These are phyloP conservation scores for Antrodiella citrinella DNA, from an alignment of 768 basidiomycete genomes.

Conservation along the genomic window DNA sequence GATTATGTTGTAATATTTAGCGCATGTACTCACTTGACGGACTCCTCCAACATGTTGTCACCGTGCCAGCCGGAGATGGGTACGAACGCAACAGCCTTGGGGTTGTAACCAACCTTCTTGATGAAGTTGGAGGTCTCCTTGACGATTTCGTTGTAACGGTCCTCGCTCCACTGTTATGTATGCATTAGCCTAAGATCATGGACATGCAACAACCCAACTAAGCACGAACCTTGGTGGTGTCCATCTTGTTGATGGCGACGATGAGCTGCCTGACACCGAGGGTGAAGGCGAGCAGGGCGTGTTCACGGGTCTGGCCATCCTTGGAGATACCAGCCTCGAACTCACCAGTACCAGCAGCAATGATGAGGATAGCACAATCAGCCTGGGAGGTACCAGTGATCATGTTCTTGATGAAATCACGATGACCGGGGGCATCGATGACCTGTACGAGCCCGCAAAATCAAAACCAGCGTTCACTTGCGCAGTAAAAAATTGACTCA, in stretches of 20 bases:
- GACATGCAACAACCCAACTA: slow-evolving; percentile 10
- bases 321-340: slow-evolving; percentile 99
- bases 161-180: slow-evolving; percentile 82
- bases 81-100: slow-evolving; percentile 95
- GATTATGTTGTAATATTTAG: too few species aligned
- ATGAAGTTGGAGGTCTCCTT: slow-evolving; percentile 98
- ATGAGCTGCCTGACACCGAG: slow-evolving; percentile 99
- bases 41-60: slow-evolving; percentile 99
- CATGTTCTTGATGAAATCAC: slow-evolving; percentile 99
- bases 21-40: slow-evolving; percentile 60
- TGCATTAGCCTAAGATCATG: not conserved
- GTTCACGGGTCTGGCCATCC: slow-evolving; percentile 99
- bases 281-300: slow-evolving; percentile 99
- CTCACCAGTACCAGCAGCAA: slow-evolving; percentile 98
- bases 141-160: slow-evolving; percentile 98
- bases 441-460: slow-evolving; percentile 41
- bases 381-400: slow-evolving; percentile 99
- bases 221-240: slow-evolving; percentile 82
- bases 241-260: slow-evolving; percentile 99
- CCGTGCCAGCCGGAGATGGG: slow-evolving; percentile 99
- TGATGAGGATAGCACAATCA: slow-evolving; percentile 99
- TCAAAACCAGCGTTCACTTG: too few species aligned
- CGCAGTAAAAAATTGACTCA: slow-evolving; percentile 32
- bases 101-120: slow-evolving; percentile 99
- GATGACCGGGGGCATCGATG: slow-evolving; percentile 98